These are phyloP conservation scores for Rutstroemia sp. DNA, from an alignment of 2,329 filamentous ascomycete genomes.

Conservation along the genomic window DNA sequence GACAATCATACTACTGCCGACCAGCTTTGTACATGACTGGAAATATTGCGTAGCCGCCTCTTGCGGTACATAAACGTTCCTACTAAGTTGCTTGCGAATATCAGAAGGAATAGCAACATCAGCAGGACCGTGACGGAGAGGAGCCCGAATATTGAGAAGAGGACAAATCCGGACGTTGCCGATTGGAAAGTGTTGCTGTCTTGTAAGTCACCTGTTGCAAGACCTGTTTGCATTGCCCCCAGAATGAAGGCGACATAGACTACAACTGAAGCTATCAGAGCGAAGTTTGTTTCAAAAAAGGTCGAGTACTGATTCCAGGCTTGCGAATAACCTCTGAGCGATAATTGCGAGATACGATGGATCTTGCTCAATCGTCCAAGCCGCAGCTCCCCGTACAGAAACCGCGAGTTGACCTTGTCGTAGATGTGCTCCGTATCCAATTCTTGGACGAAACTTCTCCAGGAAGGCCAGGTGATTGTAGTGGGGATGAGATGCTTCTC, in stretches of 20 bases:
- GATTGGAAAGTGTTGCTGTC: constrained; percentile 34
- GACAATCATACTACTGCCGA: too few relatives aligned
- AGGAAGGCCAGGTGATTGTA: constrained; percentile 14
- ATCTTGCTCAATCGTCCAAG: constrained; percentile 27
- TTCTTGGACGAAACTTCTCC: constrained; percentile 20
- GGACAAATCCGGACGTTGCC: constrained; percentile 40
- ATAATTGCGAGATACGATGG: constrained; percentile 7
- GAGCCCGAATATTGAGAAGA: constrained; percentile 37
- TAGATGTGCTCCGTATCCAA: constrained; percentile 13
- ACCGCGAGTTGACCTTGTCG: constrained; percentile 24
- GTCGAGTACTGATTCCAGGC: constrained; percentile 29
- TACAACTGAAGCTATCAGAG: constrained; percentile 33
- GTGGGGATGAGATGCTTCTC: constrained; percentile 25
- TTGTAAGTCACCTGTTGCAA: constrained; percentile 31
- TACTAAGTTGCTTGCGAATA: too few relatives aligned
- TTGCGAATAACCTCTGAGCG: constrained; percentile 11
- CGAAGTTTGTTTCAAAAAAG: constrained; percentile 38
- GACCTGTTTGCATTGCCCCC: constrained; percentile 43
- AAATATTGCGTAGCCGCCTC: too few relatives aligned
- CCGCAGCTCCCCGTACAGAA: constrained; percentile 31
- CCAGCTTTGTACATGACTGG: too few relatives aligned
- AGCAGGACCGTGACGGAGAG: too few relatives aligned
- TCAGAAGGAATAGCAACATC: too few relatives aligned
- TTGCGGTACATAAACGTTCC: too few relatives aligned
- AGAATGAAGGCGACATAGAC: constrained; percentile 39